Conservation (phyloP, 2,329 filamentous ascomycete genomes). For the Capronia coronata region DNA sequence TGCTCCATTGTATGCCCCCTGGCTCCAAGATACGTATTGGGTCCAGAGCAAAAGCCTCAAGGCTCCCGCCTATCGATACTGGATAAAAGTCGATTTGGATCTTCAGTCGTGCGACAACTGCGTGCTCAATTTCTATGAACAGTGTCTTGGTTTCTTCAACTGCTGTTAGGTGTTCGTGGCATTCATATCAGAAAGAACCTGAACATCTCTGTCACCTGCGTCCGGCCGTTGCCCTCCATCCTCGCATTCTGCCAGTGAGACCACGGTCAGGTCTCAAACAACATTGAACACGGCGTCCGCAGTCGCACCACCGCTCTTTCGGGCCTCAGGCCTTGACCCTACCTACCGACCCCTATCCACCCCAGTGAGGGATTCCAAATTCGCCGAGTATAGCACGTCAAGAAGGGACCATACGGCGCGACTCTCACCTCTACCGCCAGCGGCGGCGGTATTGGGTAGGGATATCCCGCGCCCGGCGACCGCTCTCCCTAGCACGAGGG, state of each 20-base stretch:
- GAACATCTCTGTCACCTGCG: neutral
- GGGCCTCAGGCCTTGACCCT: constrained; percentile 53
- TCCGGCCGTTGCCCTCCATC: neutral
- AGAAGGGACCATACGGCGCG: constrained; percentile 40
- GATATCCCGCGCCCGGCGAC: constrained; percentile 50
- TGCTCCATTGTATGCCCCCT: constrained; percentile 14
- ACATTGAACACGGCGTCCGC: constrained; percentile 50
- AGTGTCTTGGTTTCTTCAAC: neutral
- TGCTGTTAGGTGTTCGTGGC: no score
- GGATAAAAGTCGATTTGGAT: constrained; percentile 18
- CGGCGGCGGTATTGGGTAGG: constrained; percentile 37
- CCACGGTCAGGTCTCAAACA: constrained; percentile 28
- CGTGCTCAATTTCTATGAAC: constrained; percentile 1
- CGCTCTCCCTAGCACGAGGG: constrained; percentile 42
- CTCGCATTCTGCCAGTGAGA: constrained; percentile 20
- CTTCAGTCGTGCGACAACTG: constrained; percentile 12
- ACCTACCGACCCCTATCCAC: constrained; percentile 36
- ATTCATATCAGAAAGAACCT: no score
- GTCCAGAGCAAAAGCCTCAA: constrained; percentile 19
- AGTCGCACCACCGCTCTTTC: constrained; percentile 53
- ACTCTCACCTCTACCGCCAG: constrained; percentile 43
- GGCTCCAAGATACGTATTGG: constrained; percentile 22
- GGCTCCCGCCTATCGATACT: constrained; percentile 25
- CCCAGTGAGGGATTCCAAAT: constrained; percentile 42
- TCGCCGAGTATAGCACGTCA: constrained; percentile 36